These are phyloP conservation scores for Cryphonectria nitschkei DNA, from an alignment of 2,329 filamentous ascomycete genomes.

Conservation along the genomic window DNA sequence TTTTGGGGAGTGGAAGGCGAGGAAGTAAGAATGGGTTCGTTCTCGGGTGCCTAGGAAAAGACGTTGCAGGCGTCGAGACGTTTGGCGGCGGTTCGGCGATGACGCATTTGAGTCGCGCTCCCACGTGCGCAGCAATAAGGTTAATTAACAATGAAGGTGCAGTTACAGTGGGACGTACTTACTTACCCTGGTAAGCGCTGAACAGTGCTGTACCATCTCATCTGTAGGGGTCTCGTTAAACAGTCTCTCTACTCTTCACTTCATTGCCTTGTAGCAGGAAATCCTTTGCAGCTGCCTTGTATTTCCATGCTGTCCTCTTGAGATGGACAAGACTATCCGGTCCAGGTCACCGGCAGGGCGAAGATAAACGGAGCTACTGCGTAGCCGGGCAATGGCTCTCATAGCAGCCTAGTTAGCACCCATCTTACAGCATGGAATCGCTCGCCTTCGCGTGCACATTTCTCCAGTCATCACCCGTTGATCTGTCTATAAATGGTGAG, in stretches of 20 bases:
- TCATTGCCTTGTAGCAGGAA: too few species aligned
- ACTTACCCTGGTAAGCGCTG: background rate
- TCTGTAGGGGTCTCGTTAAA: background rate
- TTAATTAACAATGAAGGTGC: background rate
- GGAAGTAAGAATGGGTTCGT: background rate
- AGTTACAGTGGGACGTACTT: too few species aligned
- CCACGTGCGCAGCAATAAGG: background rate
- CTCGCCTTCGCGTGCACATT: too few species aligned
- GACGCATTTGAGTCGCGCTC: conserved; percentile 10
- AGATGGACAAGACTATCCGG: background rate
- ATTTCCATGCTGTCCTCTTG: background rate
- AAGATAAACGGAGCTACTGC: too few species aligned
- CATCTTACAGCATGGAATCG: background rate
- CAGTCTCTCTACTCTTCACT: background rate
- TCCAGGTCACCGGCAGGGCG: background rate
- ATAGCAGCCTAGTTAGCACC: background rate
- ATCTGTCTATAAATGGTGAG: too few species aligned
- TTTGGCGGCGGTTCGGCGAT: conserved; percentile 3
- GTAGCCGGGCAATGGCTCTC: background rate
- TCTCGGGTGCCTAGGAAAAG: background rate
- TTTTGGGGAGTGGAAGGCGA: background rate
- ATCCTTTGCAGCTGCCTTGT: background rate
- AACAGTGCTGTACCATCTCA: background rate
- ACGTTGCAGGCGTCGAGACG: background rate
- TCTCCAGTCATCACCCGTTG: too few species aligned